Percentiles rank a stretch among this genome's conserved stretches.
Conservation (phyloP, 768 basidiomycete species). For the Albatrellus ellisii region DNA sequence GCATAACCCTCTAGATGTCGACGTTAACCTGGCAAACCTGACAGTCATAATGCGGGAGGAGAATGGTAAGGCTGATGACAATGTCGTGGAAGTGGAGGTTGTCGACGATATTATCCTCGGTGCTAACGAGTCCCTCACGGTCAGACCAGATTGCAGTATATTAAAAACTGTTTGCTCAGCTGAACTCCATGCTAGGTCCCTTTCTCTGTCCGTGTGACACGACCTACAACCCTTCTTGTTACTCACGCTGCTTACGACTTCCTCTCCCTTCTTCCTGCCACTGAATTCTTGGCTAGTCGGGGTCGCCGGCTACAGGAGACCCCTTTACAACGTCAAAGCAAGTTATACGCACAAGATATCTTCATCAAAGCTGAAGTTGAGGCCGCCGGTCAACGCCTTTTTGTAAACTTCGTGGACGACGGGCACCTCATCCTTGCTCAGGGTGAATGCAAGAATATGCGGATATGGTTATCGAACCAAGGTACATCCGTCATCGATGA, state of each 20-base stretch:
- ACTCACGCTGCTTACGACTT: slow-evolving; percentile 54
- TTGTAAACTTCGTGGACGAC: slow-evolving; percentile 41
- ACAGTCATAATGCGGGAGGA: slow-evolving; percentile 39
- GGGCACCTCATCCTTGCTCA: slow-evolving; percentile 39
- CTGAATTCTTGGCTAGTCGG: slow-evolving; percentile 53
- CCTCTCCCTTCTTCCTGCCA: slow-evolving; percentile 54
- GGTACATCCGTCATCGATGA: slow-evolving; percentile 50
- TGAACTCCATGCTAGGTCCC: slow-evolving; percentile 32
- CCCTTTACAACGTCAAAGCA: slow-evolving; percentile 47
- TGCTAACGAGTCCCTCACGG: slow-evolving; percentile 52
- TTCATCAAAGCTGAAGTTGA: slow-evolving; percentile 48
- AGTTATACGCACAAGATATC: slow-evolving; percentile 61
- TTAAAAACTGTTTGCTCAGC: slow-evolving; percentile 1
- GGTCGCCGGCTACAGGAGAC: slow-evolving; percentile 73
- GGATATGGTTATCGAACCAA: slow-evolving; percentile 50
- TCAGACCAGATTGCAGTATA: slow-evolving; percentile 21
- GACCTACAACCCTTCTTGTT: slow-evolving; percentile 39
- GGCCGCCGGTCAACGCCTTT: slow-evolving; percentile 50
- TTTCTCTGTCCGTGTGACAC: slow-evolving; percentile 41
- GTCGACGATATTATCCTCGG: slow-evolving; percentile 49
- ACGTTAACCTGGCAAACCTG: slow-evolving; percentile 53
- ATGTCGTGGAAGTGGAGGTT: slow-evolving; percentile 42
- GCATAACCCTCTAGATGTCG: slow-evolving; percentile 61
- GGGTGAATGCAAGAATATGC: slow-evolving; percentile 51
- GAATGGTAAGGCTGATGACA: slow-evolving; percentile 18